These are phyloP conservation scores for Tetrahymena malaccensis DNA, from an alignment of 73 alveolate species.

Conservation along the genomic window DNA sequence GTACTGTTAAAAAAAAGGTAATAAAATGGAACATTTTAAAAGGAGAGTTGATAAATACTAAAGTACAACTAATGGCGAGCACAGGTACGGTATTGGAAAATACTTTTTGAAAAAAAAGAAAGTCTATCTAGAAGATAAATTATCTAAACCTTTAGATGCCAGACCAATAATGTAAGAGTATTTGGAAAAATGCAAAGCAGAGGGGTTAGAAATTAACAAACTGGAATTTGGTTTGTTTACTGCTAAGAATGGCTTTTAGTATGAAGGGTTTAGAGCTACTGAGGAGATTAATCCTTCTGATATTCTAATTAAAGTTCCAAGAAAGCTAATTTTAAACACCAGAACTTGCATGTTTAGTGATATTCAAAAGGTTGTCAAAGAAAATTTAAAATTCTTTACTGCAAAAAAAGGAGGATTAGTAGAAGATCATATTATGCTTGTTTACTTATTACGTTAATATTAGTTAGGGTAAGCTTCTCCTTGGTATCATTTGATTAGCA, in stretches of 20 bases:
- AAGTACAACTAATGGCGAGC: not conserved
- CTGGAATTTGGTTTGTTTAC: conserved; percentile 17
- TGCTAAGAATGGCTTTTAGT: conserved; percentile 27
- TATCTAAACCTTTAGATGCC: not conserved
- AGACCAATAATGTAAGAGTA: not conserved
- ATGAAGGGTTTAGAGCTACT: conserved; percentile 32
- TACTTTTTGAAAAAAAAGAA: not conserved
- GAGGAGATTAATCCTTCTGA: conserved; percentile 21
- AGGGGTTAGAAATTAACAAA: conserved; percentile 12
- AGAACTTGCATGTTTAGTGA: conserved; percentile 13
- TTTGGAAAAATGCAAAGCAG: not conserved
- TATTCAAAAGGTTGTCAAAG: conserved; percentile 6
- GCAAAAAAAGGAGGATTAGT: not conserved
- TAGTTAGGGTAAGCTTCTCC: conserved; percentile 14
- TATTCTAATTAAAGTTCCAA: conserved; percentile 14
- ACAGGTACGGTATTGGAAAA: not conserved
- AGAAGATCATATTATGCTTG: conserved; percentile 27
- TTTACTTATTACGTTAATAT: conserved; percentile 19
- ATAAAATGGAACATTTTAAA: not conserved
- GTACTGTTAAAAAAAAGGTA: not conserved
- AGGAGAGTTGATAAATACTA: not conserved
- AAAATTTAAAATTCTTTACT: conserved; percentile 19
- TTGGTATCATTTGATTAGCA: conserved; percentile 15
- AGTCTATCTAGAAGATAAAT: not conserved
- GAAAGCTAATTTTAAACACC: conserved; percentile 11